phyloP scores from a whole-genome alignment of 768 basidiomycete species.

The Xerocomus potaroensis region DNA sequence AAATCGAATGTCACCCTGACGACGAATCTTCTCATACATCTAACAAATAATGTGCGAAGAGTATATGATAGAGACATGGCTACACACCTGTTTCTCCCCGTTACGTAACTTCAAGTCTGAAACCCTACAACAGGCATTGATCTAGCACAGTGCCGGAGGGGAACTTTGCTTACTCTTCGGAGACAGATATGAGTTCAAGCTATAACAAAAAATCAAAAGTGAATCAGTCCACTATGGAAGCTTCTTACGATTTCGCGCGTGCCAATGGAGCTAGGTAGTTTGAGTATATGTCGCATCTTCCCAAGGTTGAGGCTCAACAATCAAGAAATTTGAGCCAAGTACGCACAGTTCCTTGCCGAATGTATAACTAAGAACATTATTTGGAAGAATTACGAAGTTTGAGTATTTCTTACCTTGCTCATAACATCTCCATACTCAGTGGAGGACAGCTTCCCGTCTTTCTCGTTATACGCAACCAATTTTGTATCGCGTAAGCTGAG shows the following conservation, averaged over 20 bases:
- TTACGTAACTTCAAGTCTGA: constrained; percentile 62
- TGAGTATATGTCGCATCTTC: constrained; percentile 67
- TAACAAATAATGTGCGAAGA: constrained; percentile 13
- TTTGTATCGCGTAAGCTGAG: constrained; percentile 54
- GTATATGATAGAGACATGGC: background rate
- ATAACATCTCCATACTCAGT: constrained; percentile 84
- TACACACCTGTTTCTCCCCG: constrained; percentile 67
- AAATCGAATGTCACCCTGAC: constrained; percentile 77
- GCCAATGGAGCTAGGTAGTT: constrained; percentile 49
- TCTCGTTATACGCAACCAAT: constrained; percentile 47
- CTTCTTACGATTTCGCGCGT: constrained; percentile 63
- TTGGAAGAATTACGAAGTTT: background rate
- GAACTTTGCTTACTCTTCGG: constrained; percentile 55
- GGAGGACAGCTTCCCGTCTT: constrained; percentile 44
- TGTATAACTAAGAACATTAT: constrained; percentile 56
- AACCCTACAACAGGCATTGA: constrained; percentile 43
- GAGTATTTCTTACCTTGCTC: constrained; percentile 61
- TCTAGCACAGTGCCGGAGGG: background rate
- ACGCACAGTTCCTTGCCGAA: constrained; percentile 62
- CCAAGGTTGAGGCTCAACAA: constrained; percentile 1
- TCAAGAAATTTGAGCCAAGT: background rate
- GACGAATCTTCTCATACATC: constrained; percentile 64
- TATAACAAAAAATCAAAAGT: constrained; percentile 23
- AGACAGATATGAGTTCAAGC: constrained; percentile 61
- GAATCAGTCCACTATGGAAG: background rate